Conservation (phyloP, 2,329 filamentous ascomycete genomes). For the Seiridium cupressi region DNA sequence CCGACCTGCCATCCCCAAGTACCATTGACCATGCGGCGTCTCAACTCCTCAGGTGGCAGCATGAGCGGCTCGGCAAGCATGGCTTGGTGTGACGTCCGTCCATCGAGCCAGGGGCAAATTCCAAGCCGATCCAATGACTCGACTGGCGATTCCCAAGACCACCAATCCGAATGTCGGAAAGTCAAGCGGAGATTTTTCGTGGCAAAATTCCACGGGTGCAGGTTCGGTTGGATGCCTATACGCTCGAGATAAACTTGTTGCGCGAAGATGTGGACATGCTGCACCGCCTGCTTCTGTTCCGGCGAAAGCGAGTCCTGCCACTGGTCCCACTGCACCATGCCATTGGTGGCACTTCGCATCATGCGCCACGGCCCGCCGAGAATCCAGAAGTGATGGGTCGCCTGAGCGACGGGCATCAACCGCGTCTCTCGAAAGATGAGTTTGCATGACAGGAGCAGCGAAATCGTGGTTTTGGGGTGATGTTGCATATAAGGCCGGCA, state of each 20-base stretch:
- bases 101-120: conserved; percentile 9
- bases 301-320: conserved; percentile 7
- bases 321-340: neutral
- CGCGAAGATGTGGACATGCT: conserved; percentile 8
- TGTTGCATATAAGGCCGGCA: conserved; percentile 3
- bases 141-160: conserved; percentile 8
- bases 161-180: conserved; percentile 7
- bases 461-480: conserved; percentile 3
- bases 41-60: neutral
- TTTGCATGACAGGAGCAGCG: conserved; percentile 10
- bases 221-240: neutral
- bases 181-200: conserved; percentile 5
- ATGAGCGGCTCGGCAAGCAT: conserved; percentile 8
- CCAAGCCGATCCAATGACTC: conserved; percentile 6
- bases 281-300: conserved; percentile 2
- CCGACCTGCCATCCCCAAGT: conserved; percentile 10
- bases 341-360: neutral
- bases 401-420: conserved; percentile 4
- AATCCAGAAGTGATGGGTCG: conserved; percentile 9
- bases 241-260: conserved; percentile 9
- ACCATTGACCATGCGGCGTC: neutral
- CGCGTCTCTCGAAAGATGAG: conserved; percentile 7
- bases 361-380: conserved; percentile 5
- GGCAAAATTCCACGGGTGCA: neutral
- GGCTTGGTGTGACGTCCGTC: conserved; percentile 4